These are phyloP conservation scores for Oehlia diaphana DNA, from an alignment of 192 early-diverging fungal species.

Conservation along the genomic window DNA sequence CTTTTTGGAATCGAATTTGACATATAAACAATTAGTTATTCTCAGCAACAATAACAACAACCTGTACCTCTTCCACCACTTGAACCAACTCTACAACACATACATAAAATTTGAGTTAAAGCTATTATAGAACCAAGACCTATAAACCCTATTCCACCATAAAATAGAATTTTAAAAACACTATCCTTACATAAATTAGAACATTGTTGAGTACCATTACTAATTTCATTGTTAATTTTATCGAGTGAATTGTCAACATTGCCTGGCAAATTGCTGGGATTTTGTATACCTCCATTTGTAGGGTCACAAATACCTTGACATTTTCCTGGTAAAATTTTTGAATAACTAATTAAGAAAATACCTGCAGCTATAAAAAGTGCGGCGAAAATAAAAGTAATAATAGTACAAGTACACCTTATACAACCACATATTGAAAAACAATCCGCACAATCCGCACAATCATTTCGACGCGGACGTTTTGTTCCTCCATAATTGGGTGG, in stretches of 20 bases:
- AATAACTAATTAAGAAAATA: neutral
- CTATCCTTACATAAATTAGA: neutral
- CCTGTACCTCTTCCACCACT: conserved; percentile 25
- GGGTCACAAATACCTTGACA: conserved; percentile 17
- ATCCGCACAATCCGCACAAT: neutral
- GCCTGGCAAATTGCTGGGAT: neutral
- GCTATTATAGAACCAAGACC: neutral
- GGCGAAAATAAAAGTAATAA: conserved; percentile 4
- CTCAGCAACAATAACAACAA: conserved; percentile 26
- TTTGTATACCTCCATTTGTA: neutral
- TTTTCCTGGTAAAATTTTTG: conserved; percentile 11
- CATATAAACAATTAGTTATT: too few species aligned
- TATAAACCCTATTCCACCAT: conserved; percentile 8
- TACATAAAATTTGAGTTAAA: neutral
- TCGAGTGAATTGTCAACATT: neutral
- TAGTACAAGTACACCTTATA: conserved; percentile 20
- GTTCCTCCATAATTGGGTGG: neutral
- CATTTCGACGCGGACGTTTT: neutral
- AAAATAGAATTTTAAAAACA: conserved; percentile 6
- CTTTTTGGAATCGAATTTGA: too few species aligned
- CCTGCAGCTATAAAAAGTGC: conserved; percentile 2
- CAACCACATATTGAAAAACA: conserved; percentile 24
- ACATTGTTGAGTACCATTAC: neutral
- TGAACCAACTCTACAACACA: conserved; percentile 9
- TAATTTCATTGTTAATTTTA: neutral